Evolutionary conservation across 176 grass and related monocot species (phyloP).

Genomic region (Cenchrus americanus): DNA sequence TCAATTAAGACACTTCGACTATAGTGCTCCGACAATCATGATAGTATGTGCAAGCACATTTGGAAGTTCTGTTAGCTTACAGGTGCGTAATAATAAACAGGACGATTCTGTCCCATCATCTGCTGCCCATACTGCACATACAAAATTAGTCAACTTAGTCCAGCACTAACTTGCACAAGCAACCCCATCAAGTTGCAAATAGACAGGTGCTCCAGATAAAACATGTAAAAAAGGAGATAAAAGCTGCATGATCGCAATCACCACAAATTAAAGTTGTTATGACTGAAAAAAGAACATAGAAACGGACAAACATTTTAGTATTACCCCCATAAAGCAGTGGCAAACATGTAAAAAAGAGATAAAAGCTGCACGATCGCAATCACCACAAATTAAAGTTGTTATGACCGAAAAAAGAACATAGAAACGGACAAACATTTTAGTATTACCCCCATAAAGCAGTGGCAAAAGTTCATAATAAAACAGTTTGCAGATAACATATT

Average conservation of each 20-base stretch:
- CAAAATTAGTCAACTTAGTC: neutral
- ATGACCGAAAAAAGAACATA: neutral
- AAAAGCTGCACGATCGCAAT: neutral
- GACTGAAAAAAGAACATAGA: neutral
- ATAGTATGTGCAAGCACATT: neutral
- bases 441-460: neutral
- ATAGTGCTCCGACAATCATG: neutral
- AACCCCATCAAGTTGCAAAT: neutral
- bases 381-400: neutral
- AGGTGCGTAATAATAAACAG: slow-evolving; percentile 68
- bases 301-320: neutral
- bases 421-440: neutral
- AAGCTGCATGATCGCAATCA: neutral
- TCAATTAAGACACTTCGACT: neutral
- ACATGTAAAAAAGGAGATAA: neutral
- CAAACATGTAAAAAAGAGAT: neutral
- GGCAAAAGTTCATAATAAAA: neutral
- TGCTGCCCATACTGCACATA: slow-evolving; percentile 74
- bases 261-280: neutral
- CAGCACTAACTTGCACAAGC: neutral
- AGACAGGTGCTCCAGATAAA: neutral
- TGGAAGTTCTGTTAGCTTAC: slow-evolving; percentile 44
- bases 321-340: neutral
- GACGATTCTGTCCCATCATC: slow-evolving; percentile 62
- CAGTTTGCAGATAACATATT: neutral